Evolutionary conservation across 768 basidiomycete genomes (phyloP).

Genomic region (Agrocybe praecox): DNA sequence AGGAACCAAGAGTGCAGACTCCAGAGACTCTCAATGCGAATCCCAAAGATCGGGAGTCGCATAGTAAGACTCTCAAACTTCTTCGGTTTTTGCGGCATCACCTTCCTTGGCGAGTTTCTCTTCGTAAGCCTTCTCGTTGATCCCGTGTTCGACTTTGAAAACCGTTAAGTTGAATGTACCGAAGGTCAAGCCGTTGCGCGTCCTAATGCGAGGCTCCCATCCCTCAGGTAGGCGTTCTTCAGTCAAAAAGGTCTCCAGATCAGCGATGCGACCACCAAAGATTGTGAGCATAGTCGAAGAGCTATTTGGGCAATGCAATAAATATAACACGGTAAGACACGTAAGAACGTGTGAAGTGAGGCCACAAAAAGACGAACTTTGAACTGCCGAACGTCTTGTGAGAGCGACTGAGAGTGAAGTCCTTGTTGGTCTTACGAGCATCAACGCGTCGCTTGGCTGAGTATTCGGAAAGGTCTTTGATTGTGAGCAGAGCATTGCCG

Average conservation of each 20-base stretch:
- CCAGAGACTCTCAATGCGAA: no score
- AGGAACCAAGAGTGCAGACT: no score
- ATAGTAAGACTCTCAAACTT: not conserved
- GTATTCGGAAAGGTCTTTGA: conserved; percentile 58
- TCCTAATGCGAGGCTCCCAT: conserved; percentile 67
- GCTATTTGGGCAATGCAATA: conserved; percentile 31
- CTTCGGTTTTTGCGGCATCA: not conserved
- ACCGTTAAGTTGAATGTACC: conserved; percentile 52
- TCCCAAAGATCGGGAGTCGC: no score
- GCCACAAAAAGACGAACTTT: conserved; percentile 56
- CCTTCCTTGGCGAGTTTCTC: conserved; percentile 9
- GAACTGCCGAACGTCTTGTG: conserved; percentile 69
- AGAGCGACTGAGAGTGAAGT: conserved; percentile 48
- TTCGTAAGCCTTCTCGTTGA: conserved; percentile 36
- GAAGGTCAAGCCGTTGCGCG: conserved; percentile 62
- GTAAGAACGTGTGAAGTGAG: no score
- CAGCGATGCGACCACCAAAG: conserved; percentile 64
- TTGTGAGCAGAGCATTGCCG: conserved; percentile 51
- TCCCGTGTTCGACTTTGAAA: conserved; percentile 40
- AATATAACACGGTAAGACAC: no score
- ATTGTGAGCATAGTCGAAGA: conserved; percentile 64
- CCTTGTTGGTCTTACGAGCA: conserved; percentile 50
- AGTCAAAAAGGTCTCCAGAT: conserved; percentile 54
- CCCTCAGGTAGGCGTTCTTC: conserved; percentile 74
- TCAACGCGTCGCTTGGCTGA: conserved; percentile 65